Evolutionary conservation across 1,284 basidiomycete genomes (phyloP), one percentile per base, ranked within the genome.

Genomic region (Naganishia sp.): DNA sequence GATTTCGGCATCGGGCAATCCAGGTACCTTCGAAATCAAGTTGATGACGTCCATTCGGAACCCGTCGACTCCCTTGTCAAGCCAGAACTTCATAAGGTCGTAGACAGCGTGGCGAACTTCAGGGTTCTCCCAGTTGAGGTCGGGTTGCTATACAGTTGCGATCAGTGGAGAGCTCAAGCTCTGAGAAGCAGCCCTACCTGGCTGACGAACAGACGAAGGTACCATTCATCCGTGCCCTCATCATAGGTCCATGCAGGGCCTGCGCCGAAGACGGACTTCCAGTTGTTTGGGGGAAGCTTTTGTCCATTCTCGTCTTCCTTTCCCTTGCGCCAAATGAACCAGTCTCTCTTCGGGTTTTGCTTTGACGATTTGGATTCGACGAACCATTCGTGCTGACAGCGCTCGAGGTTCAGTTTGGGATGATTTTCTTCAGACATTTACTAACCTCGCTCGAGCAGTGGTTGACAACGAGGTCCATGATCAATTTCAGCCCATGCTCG

Each of bases 1-100:
- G 55, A 88, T 80, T 0, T 84, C 83, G 1, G 87, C 87, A 70
- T 90, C 87, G 0, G 88, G 88, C 1, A 88, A 80, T 0, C 86
- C 87, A 0, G 82, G 78, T 0, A 80, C 82, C 71, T 88, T 89
- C 21, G 85, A 87, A 41, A 68, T 68, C 21, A 65, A 41, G 47
- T 65, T 68, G 64, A 68, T 57, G 21, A 46, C 51, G 21, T 67
- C 54, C 62, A 76, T 75, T 28, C 80, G 73, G 78, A 82, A 83
- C 2, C 82, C 82, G 63, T 81, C 81, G 32, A 79, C 73, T 3
- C 82, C 81, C 65, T 76, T 75, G 39, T 82, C 77, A 18, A 83
- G 74, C 82, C 82, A 84, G 72, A 79, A 83, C 31, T 72, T 67
- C 75, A 83, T 80, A 21, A 80, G 72, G n/a, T 78, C 75, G 67